Evolutionary conservation across 2,329 filamentous ascomycete species (phyloP).

Genomic region (Exophiala phaeomuriformis): DNA sequence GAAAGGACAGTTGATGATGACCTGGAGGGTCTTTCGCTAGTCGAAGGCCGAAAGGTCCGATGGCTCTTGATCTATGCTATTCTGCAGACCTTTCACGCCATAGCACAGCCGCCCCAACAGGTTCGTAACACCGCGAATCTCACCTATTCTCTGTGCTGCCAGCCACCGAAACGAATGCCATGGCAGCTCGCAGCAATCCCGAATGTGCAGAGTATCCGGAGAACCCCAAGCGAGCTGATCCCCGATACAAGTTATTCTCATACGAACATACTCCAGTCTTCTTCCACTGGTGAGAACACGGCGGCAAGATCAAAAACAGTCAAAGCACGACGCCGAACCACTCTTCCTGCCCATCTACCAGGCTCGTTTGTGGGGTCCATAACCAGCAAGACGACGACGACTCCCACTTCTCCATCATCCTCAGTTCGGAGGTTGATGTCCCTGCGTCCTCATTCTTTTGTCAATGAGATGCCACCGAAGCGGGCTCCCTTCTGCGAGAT

Average conservation of each 20-base stretch:
- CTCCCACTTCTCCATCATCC: constrained; percentile 14
- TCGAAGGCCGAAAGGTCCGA: constrained; percentile 66
- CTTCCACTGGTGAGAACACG: constrained; percentile 8
- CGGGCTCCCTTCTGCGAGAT: constrained; percentile 25
- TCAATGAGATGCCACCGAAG: constrained; percentile 13
- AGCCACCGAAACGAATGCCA: constrained; percentile 29
- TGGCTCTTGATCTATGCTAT: constrained; percentile 71
- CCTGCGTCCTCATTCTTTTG: not conserved
- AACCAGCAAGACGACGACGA: constrained; percentile 13
- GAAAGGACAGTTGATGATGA: constrained; percentile 52
- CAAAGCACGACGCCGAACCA: constrained; percentile 13
- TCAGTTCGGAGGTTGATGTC: constrained; percentile 21
- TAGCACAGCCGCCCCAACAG: constrained; percentile 54
- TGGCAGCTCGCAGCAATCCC: constrained; percentile 8
- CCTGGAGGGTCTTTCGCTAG: constrained; percentile 49
- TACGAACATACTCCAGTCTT: constrained; percentile 13
- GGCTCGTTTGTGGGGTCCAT: constrained; percentile 9
- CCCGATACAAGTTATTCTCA: constrained; percentile 22
- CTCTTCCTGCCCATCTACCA: constrained; percentile 13
- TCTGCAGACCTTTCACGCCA: constrained; percentile 63
- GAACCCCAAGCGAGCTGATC: constrained; percentile 2
- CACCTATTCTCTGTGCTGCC: constrained; percentile 53
- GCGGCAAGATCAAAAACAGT: constrained; percentile 10
- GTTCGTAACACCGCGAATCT: constrained; percentile 51
- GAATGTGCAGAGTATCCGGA: constrained; percentile 1